phyloP scores from a whole-genome alignment of 805 yeast species.

The Candida jianshihensis region DNA sequence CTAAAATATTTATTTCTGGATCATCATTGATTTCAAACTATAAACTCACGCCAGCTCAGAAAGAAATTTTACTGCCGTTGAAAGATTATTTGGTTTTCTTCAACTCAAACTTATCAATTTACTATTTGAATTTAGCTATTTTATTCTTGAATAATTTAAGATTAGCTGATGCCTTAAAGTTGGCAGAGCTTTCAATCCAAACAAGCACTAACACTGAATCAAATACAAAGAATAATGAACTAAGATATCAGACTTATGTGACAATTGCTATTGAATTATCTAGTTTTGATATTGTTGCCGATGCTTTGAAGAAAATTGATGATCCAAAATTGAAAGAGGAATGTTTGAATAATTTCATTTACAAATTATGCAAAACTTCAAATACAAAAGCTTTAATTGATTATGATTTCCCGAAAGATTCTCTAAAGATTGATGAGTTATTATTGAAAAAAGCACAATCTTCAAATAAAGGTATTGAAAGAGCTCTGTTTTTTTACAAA shows the following conservation, averaged over 20 bases:
- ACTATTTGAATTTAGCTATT: slow-evolving; percentile 30
- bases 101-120: slow-evolving; percentile 26
- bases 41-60: slow-evolving; percentile 16
- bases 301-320: slow-evolving; percentile 24
- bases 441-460: slow-evolving; percentile 25
- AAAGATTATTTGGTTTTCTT: slow-evolving; percentile 21
- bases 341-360: slow-evolving; percentile 29
- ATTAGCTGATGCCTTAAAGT: slow-evolving; percentile 29
- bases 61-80: slow-evolving; percentile 15
- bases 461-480: slow-evolving; percentile 22
- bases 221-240: slow-evolving; percentile 17
- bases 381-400: slow-evolving; percentile 32
- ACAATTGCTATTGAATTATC: slow-evolving; percentile 24
- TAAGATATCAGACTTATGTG: slow-evolving; percentile 18
- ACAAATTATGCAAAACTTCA: slow-evolving; percentile 32
- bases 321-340: slow-evolving; percentile 13
- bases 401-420: slow-evolving; percentile 38
- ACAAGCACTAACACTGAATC: slow-evolving; percentile 15
- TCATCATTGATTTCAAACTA: slow-evolving; percentile 24
- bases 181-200: slow-evolving; percentile 22
- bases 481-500: slow-evolving; percentile 38
- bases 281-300: slow-evolving; percentile 27
- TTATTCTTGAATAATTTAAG: slow-evolving; percentile 27
- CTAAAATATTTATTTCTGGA: slow-evolving; percentile 22
- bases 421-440: slow-evolving; percentile 34